Evolutionary conservation across 306 rosid genomes (phyloP), one percentile per base, ranked within the genome.

Genomic region (Lithocarpus polystachyus): DNA sequence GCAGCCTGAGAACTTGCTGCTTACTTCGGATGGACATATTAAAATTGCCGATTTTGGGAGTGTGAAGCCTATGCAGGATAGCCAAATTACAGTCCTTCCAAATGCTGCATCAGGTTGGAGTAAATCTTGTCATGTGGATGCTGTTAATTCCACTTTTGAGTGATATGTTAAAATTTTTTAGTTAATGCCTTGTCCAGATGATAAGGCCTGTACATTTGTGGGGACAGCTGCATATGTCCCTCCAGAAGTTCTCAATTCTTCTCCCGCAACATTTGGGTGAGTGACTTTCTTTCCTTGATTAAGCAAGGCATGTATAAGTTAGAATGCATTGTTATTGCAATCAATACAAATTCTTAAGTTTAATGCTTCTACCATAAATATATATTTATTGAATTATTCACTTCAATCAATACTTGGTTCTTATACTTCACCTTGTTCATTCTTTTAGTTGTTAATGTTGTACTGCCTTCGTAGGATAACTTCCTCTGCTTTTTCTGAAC

Each of bases 201-300:
- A 93, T 81, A 96, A 93, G 82, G 99, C 99, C 73, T 96, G 99
- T 88, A 96, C 99, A 8, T 96, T 96, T 87, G 99, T 96, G 84
- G 99, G 99, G 71, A 96, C 99, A 4, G 99, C 99, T 80, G 99
- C 99, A 28, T 96, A 96, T 81, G 99, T 96, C 68, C 99, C 99
- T 89, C 99, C 99, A 6, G 99, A 96, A 90, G 99, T 96, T 83
- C 91, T 96, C 83, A 96, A 96, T 88, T 96, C 99, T 51, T 96
- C 98, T 75, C 99, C 99, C 19, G 98, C 98, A 87, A 96, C 99
- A 77, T 90, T 96, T 60, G 99, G 99, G 99, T 93, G 87, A 75
- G 81, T 33, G 68, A 75, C 55, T 48, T 48, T 57, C 76, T 35
- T 6, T 60, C 28, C 29, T 67, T 71, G 56, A 19, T 60, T 62